These are phyloP conservation scores for Xerocomellus amylosporus DNA, from an alignment of 768 basidiomycete genomes.

Conservation along the genomic window DNA sequence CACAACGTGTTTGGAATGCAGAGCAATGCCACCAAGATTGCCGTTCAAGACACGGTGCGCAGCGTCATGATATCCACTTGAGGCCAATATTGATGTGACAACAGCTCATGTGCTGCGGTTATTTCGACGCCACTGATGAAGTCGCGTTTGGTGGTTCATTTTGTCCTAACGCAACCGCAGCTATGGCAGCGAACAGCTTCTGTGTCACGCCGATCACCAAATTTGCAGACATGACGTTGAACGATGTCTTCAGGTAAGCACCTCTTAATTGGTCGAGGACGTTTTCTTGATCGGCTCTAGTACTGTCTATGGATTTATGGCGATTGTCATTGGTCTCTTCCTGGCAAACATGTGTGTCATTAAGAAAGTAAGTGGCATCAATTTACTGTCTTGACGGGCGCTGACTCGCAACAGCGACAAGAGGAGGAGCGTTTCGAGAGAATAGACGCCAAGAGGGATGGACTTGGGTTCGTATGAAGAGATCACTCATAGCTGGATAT, in stretches of 20 bases:
- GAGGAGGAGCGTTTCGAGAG: slow-evolving; percentile 83
- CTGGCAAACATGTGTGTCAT: slow-evolving; percentile 84
- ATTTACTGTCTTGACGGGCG: neutral
- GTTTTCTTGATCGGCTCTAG: slow-evolving; percentile 29
- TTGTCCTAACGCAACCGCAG: slow-evolving; percentile 46
- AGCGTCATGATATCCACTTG: neutral
- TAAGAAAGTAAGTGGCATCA: slow-evolving; percentile 52
- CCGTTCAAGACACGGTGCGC: slow-evolving; percentile 72
- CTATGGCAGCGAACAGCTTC: slow-evolving; percentile 44
- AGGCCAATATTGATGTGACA: neutral
- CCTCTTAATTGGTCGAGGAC: neutral
- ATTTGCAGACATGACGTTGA: slow-evolving; percentile 69
- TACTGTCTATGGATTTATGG: slow-evolving; percentile 80
- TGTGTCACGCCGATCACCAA: slow-evolving; percentile 71
- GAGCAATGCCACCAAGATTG: slow-evolving; percentile 44
- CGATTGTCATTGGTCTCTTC: slow-evolving; percentile 69
- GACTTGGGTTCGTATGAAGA: slow-evolving; percentile 75
- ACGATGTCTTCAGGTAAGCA: slow-evolving; percentile 78
- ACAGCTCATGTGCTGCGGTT: slow-evolving; percentile 84
- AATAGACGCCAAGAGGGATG: slow-evolving; percentile 88
- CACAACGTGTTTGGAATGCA: slow-evolving; percentile 52
- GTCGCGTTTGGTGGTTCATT: slow-evolving; percentile 60
- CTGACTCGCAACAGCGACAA: slow-evolving; percentile 51
- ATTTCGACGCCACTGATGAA: slow-evolving; percentile 63
- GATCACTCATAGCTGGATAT: neutral